Percentiles rank a stretch among this genome's conserved stretches.
These are phyloP conservation scores for Bonia amplexicaulis DNA, from an alignment of 176 grass and related monocot species.

Conservation along the genomic window DNA sequence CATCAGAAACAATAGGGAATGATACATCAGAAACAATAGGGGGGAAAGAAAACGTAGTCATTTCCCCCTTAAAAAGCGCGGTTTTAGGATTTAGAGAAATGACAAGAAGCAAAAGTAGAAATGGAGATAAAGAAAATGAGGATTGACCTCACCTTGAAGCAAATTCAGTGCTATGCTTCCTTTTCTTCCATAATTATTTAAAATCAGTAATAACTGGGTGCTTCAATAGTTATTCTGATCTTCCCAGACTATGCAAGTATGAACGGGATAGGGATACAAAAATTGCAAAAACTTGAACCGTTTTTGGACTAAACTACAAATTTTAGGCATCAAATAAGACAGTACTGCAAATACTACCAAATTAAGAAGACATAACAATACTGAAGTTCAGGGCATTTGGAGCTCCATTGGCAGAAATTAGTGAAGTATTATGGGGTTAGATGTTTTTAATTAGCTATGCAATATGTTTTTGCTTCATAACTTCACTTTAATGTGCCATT, in stretches of 20 bases:
- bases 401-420: neutral
- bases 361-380: neutral
- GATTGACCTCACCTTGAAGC: neutral
- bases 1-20: neutral
- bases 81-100: neutral
- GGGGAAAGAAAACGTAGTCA: neutral
- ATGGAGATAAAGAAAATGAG: neutral
- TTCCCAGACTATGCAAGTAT: neutral
- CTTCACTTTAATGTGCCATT: neutral
- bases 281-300: neutral
- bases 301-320: neutral
- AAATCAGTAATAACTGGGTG: neutral
- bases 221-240: neutral
- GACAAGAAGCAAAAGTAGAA: conserved; percentile 1
- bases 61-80: neutral
- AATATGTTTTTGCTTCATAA: neutral
- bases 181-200: conserved; percentile 10
- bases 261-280: neutral
- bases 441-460: neutral
- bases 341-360: neutral
- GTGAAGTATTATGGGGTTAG: neutral
- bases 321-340: neutral
- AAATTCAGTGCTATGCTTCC: neutral
- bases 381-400: neutral
- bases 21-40: neutral